Conservation (phyloP, 2,329 filamentous ascomycete genomes). For the Arachnomyces sp. region DNA sequence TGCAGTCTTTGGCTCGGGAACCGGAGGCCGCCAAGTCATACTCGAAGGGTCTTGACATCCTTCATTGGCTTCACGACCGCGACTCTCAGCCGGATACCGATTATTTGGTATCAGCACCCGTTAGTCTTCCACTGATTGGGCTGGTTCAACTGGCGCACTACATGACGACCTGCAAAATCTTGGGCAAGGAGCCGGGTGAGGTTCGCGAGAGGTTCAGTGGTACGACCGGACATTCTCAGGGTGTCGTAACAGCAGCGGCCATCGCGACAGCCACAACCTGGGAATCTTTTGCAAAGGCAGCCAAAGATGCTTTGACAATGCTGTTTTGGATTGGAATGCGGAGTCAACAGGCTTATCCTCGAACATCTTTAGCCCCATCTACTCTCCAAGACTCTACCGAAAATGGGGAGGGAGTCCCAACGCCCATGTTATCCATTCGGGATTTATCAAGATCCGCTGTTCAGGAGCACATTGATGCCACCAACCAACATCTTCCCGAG, state of each 20-base stretch:
- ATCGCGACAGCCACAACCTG: slow-evolving; percentile 87
- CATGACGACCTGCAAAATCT: slow-evolving; percentile 82
- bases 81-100: slow-evolving; percentile 89
- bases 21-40: slow-evolving; percentile 90
- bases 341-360: slow-evolving; percentile 94
- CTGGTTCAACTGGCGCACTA: slow-evolving; percentile 95
- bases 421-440: slow-evolving; percentile 95
- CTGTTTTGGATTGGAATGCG: slow-evolving; percentile 98
- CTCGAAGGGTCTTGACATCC: slow-evolving; percentile 89
- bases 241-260: slow-evolving; percentile 84
- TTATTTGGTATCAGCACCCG: slow-evolving; percentile 87
- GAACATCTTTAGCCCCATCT: slow-evolving; percentile 83
- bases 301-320: slow-evolving; percentile 75
- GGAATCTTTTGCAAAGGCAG: slow-evolving; percentile 79
- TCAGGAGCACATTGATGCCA: slow-evolving; percentile 92
- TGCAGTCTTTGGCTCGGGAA: slow-evolving; percentile 78
- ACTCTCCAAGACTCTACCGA: slow-evolving; percentile 90
- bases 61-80: slow-evolving; percentile 83
- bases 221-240: slow-evolving; percentile 93
- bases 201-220: slow-evolving; percentile 78
- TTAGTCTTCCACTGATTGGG: slow-evolving; percentile 93
- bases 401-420: slow-evolving; percentile 88
- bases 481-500: slow-evolving; percentile 88
- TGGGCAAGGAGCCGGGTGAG: slow-evolving; percentile 83
- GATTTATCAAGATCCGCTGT: slow-evolving; percentile 82